Evolutionary conservation across 2,329 filamentous ascomycete species (phyloP).

Genomic region (Xylariaceae sp.): DNA sequence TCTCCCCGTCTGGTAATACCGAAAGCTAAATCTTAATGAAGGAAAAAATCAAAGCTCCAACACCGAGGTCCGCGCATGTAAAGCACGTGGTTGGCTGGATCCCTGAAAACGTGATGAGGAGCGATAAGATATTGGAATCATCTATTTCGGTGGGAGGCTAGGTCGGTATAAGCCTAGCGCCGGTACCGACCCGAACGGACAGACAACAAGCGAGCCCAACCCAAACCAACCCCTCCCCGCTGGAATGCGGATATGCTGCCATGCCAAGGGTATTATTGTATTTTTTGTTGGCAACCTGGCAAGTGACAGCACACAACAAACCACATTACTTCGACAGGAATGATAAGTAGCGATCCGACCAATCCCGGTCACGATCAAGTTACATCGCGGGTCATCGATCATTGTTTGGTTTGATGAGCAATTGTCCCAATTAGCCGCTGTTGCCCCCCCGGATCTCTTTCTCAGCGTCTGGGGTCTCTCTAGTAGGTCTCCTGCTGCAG

Average conservation of each 20-base stretch:
- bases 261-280: not conserved
- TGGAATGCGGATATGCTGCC: too few species aligned
- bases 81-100: too few species aligned
- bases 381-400: too few species aligned
- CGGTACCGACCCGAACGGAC: constrained; percentile 16
- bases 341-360: too few species aligned
- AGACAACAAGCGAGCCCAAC: constrained; percentile 3
- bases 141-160: constrained; percentile 5
- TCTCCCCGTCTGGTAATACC: not conserved
- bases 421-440: constrained; percentile 9
- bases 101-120: too few species aligned
- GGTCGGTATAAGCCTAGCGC: constrained; percentile 4
- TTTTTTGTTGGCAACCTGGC: not conserved
- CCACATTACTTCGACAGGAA: too few species aligned
- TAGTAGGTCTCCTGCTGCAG: too few species aligned
- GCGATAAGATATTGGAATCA: constrained; percentile 17
- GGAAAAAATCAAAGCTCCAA: too few species aligned
- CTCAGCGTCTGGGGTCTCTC: constrained; percentile 1
- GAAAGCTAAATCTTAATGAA: too few species aligned
- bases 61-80: too few species aligned
- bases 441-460: constrained; percentile 3
- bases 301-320: not conserved
- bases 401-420: not conserved
- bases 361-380: too few species aligned
- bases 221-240: too few species aligned